Percentiles rank a stretch among this genome's conserved stretches.
These are phyloP conservation scores for Byssothecium circinans DNA, from an alignment of 2,329 filamentous ascomycete genomes.

Conservation along the genomic window DNA sequence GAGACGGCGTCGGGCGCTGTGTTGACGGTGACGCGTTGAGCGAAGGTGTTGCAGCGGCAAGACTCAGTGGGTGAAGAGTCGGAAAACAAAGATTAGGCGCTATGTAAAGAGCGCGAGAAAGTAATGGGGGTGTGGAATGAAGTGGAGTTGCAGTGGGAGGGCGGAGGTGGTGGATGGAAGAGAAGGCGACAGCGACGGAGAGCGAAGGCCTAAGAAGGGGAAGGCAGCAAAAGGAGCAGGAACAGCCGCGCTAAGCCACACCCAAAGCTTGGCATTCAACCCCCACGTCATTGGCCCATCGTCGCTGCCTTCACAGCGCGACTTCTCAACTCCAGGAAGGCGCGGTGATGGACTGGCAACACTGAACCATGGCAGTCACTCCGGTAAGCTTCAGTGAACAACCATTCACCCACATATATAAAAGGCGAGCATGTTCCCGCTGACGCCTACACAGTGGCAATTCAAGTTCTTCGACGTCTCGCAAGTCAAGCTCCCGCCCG, in stretches of 20 bases:
- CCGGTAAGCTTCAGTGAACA: slow-evolving; percentile 32
- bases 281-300: slow-evolving; percentile 11
- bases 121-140: not conserved
- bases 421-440: slow-evolving; percentile 15
- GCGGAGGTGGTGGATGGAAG: slow-evolving; percentile 11
- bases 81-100: not conserved
- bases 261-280: slow-evolving; percentile 7
- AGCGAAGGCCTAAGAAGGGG: slow-evolving; percentile 18
- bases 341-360: slow-evolving; percentile 31
- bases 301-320: slow-evolving; percentile 22
- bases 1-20: slow-evolving; percentile 3
- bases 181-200: slow-evolving; percentile 11
- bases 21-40: slow-evolving; percentile 1
- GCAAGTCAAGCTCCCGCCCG: slow-evolving; percentile 76
- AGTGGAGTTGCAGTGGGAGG: not conserved
- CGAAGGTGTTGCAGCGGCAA: not conserved
- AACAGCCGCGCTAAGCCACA: slow-evolving; percentile 2
- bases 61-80: not conserved
- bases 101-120: not conserved
- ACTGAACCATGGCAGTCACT: slow-evolving; percentile 48
- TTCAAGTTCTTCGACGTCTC: slow-evolving; percentile 99
- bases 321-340: slow-evolving; percentile 14
- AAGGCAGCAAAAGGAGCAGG: slow-evolving; percentile 15
- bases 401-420: not conserved
- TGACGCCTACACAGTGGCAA: slow-evolving; percentile 74